These are phyloP conservation scores for Rhizophlyctis rosea DNA, from an alignment of 192 early-diverging fungal genomes.

Conservation along the genomic window DNA sequence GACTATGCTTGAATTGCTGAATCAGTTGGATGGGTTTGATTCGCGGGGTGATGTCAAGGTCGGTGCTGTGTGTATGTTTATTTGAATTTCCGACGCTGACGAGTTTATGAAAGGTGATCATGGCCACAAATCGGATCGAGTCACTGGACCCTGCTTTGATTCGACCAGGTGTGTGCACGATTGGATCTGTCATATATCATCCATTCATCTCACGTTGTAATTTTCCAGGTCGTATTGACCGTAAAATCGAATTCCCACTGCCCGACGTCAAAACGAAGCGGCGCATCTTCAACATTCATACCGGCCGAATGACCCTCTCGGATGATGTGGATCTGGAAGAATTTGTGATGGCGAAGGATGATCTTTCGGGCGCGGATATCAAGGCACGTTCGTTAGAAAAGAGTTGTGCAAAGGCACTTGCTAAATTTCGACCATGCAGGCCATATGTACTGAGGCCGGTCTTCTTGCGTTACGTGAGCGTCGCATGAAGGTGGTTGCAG, in stretches of 20 bases:
- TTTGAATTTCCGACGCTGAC: neutral
- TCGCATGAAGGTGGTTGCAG: slow-evolving; percentile 96
- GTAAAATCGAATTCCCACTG: slow-evolving; percentile 99
- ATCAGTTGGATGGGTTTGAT: slow-evolving; percentile 98
- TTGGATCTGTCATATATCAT: neutral
- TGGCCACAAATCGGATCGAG: slow-evolving; percentile 98
- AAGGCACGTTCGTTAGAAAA: slow-evolving; percentile 58
- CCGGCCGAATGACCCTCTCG: slow-evolving; percentile 89
- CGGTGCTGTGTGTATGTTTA: neutral
- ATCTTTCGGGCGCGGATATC: slow-evolving; percentile 96
- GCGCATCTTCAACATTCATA: slow-evolving; percentile 95
- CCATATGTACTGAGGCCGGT: slow-evolving; percentile 99
- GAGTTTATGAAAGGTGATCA: slow-evolving; percentile 65
- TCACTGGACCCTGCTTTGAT: slow-evolving; percentile 96
- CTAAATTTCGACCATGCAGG: slow-evolving; percentile 42
- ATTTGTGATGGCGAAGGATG: slow-evolving; percentile 99
- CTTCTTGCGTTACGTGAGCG: slow-evolving; percentile 95
- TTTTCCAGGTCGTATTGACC: slow-evolving; percentile 79
- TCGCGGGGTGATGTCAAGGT: slow-evolving; percentile 93
- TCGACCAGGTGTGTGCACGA: slow-evolving; percentile 60
- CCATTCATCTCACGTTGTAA: neutral
- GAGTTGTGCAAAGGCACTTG: neutral
- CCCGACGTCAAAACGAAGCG: slow-evolving; percentile 97
- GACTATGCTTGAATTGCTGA: slow-evolving; percentile 95
- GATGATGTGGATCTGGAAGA: slow-evolving; percentile 98